Evolutionary conservation across 306 rosid species (phyloP).

Genomic region (Vigna nakashimae): DNA sequence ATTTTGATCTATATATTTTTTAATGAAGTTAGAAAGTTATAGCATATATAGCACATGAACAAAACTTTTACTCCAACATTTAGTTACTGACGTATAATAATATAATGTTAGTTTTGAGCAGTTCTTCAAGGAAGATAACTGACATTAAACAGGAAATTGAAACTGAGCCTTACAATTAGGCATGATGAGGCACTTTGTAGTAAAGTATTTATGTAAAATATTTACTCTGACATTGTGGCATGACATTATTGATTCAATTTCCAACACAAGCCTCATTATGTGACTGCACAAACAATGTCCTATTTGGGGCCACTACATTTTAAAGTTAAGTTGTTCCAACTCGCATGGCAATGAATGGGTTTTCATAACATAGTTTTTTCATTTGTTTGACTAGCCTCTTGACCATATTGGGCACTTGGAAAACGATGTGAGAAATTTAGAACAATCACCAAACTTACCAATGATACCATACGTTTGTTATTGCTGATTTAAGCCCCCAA

Average conservation of each 20-base stretch:
- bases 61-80: neutral
- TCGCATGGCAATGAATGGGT: slow-evolving; percentile 48
- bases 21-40: slow-evolving; percentile 24
- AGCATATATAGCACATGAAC: neutral
- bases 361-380: slow-evolving; percentile 45
- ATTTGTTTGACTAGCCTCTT: slow-evolving; percentile 57
- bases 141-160: slow-evolving; percentile 37
- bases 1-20: slow-evolving; percentile 3
- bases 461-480: slow-evolving; percentile 42
- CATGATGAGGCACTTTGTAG: slow-evolving; percentile 39
- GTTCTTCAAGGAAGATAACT: slow-evolving; percentile 20
- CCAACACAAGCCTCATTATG: slow-evolving; percentile 63
- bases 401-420: slow-evolving; percentile 51
- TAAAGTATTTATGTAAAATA: slow-evolving; percentile 36
- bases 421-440: slow-evolving; percentile 56
- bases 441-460: slow-evolving; percentile 61
- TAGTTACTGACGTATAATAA: neutral
- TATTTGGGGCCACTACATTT: slow-evolving; percentile 53
- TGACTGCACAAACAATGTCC: slow-evolving; percentile 48
- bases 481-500: slow-evolving; percentile 48
- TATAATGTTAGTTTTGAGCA: slow-evolving; percentile 4
- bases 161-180: slow-evolving; percentile 30
- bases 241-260: slow-evolving; percentile 62
- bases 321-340: slow-evolving; percentile 47
- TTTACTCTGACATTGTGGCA: slow-evolving; percentile 48